phyloP scores from a whole-genome alignment of 208 protist genomes.

The Zelonia costaricensis region DNA sequence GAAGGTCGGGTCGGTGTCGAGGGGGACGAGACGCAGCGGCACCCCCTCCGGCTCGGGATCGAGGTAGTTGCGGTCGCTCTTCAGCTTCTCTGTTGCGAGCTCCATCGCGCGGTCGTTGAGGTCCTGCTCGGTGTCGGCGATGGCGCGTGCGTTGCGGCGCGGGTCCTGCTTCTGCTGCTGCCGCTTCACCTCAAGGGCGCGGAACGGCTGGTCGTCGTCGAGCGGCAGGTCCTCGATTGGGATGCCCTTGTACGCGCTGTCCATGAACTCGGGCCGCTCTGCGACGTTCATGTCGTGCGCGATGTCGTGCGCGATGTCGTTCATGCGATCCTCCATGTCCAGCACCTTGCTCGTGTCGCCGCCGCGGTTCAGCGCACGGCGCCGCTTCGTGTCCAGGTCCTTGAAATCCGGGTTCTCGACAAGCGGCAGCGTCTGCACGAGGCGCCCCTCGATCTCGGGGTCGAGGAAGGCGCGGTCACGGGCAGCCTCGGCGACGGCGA shows the following conservation, averaged over 20 bases:
- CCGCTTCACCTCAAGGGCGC: constrained; percentile 52
- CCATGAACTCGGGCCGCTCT: constrained; percentile 65
- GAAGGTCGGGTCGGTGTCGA: constrained; percentile 54
- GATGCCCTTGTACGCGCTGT: constrained; percentile 55
- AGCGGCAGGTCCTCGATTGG: constrained; percentile 58
- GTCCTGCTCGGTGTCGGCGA: constrained; percentile 52
- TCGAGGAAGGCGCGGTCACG: constrained; percentile 71
- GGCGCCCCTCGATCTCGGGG: constrained; percentile 53
- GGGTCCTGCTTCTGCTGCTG: constrained; percentile 70
- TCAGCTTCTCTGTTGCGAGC: constrained; percentile 49
- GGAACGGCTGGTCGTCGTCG: constrained; percentile 64
- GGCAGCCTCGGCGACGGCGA: constrained; percentile 47
- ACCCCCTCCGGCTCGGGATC: constrained; percentile 65
- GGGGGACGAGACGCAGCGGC: constrained; percentile 51
- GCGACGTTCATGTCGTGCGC: constrained; percentile 66
- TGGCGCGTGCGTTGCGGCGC: constrained; percentile 49
- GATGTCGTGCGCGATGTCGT: constrained; percentile 64
- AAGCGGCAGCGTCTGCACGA: constrained; percentile 52
- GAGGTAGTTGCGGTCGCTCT: constrained; percentile 61
- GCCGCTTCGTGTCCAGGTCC: constrained; percentile 60
- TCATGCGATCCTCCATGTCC: constrained; percentile 69
- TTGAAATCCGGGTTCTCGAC: constrained; percentile 57
- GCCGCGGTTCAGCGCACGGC: constrained; percentile 36
- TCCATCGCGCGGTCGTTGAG: constrained; percentile 66
- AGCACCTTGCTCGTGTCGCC: constrained; percentile 38